Conservation (phyloP, 805 yeast species). For the Kurtzmaniella cleridarum region DNA sequence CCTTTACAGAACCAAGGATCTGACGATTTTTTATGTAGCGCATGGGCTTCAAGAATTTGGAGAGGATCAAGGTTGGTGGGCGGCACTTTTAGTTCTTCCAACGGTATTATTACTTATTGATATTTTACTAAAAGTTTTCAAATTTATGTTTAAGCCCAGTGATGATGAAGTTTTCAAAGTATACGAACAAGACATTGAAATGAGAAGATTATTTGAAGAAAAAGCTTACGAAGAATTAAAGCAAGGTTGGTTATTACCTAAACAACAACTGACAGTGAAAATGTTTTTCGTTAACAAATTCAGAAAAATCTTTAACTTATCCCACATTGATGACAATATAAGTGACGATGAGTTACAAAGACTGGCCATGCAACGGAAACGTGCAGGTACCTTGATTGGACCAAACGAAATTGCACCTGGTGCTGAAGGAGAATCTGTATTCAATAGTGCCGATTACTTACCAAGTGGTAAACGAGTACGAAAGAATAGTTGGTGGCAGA, state of each 20-base stretch:
- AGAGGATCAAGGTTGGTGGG: constrained; percentile 82
- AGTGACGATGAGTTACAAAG: neutral
- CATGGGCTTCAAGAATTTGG: constrained; percentile 77
- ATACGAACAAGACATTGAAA: constrained; percentile 62
- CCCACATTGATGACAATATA: neutral
- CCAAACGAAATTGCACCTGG: constrained; percentile 50
- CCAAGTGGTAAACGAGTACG: constrained; percentile 71
- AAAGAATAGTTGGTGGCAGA: constrained; percentile 19
- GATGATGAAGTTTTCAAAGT: constrained; percentile 78
- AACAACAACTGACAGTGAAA: constrained; percentile 31
- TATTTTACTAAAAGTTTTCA: constrained; percentile 51
- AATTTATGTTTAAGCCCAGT: constrained; percentile 52
- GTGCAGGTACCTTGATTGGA: constrained; percentile 44
- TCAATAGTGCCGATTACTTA: constrained; percentile 43
- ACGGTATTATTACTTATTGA: constrained; percentile 65
- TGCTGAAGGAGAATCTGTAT: constrained; percentile 23
- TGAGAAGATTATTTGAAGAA: constrained; percentile 67
- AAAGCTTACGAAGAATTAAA: constrained; percentile 67
- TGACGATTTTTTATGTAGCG: constrained; percentile 63
- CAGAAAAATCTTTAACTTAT: constrained; percentile 13
- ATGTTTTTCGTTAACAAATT: constrained; percentile 3
- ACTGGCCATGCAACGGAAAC: constrained; percentile 29
- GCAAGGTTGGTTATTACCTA: constrained; percentile 73
- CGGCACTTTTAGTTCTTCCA: constrained; percentile 52
- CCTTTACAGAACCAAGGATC: constrained; percentile 49